These are phyloP conservation scores for Mimosa bimucronata DNA, from an alignment of 306 rosid species.

Conservation along the genomic window DNA sequence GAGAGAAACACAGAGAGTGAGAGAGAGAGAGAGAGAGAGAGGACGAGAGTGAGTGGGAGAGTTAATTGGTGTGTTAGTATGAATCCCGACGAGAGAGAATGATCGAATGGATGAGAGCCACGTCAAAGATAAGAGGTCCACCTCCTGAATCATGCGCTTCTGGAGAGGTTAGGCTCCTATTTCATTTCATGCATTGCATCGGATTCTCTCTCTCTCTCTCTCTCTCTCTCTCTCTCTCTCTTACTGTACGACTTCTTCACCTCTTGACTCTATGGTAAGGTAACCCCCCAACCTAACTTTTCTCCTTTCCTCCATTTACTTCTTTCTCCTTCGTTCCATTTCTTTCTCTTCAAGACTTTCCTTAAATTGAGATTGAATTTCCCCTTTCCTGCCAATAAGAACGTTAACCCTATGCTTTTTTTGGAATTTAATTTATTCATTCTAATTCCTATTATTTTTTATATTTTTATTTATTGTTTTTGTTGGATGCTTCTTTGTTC, in stretches of 20 bases:
- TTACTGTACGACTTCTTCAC: not conserved
- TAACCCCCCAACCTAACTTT: not conserved
- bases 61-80: slow-evolving; percentile 79
- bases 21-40: slow-evolving; percentile 24
- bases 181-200: slow-evolving; percentile 10
- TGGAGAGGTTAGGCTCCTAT: not conserved
- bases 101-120: slow-evolving; percentile 53
- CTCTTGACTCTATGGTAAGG: not conserved
- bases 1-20: slow-evolving; percentile 58
- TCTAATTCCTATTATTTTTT: too few relatives aligned
- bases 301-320: not conserved
- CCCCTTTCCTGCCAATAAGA: not conserved
- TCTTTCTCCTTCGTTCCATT: not conserved
- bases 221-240: not conserved
- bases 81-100: slow-evolving; percentile 80
- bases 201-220: not conserved
- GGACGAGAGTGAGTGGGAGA: slow-evolving; percentile 60
- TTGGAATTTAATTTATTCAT: not conserved
- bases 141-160: slow-evolving; percentile 51
- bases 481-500: not conserved
- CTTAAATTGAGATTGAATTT: too few relatives aligned
- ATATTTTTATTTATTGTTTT: too few relatives aligned
- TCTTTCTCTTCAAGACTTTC: not conserved
- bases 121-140: slow-evolving; percentile 43
- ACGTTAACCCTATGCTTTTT: not conserved